Base-by-base conservation (phyloP, 306 rosid genomes). In the Prinsepia uniflora region DNA sequence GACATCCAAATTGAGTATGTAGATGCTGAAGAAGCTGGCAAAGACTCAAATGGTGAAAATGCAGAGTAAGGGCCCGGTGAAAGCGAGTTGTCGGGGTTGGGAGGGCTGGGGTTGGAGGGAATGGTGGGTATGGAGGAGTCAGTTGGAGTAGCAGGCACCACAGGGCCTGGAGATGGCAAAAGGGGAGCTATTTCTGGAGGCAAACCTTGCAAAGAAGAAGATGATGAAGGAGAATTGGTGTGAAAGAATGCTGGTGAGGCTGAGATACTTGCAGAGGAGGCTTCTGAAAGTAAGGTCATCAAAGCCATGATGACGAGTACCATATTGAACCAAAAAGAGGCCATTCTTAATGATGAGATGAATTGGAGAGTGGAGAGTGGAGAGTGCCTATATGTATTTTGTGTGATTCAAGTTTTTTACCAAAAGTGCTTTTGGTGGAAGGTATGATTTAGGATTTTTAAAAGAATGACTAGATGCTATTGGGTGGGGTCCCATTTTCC, bases 71-170 rank as follows among this genome's bases (percentile, higher is more conserved):
- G 90, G 14, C 89, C 95, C 1, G 74, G 75, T 0, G 92, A 84
- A 2, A 44, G 67, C 7, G 40, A 49, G 5, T 83, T 89, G 73
- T 92, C 96, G 36, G 96, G 98, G 79, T 90, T 88, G 54, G 90
- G 91, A 74, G 98, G 96, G 78, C 98, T 90, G 52, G 88, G 96
- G 75, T 78, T 90, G 41, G 98, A 86, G 69, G 98, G 96, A 78
- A 92, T 90, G 73, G 84, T 88, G 79, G 96, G 89, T 20, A 82
- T 79, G 13, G 86, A 83, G 63, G 86, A 80, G 39, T 85, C 87
- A 71, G 81, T 43, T 24, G 98, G 88, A 62, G 86, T 79, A 2
- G 90, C 81, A 60, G 86, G 67, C 36, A 70, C 79, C n/a, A 71
- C 87, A 40, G 56, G 65, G 30, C 96, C 98, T 9, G 90, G 81